These are phyloP conservation scores for Pythium phragmiticola DNA, from an alignment of 352 stramenopile genomes.

Conservation along the genomic window DNA sequence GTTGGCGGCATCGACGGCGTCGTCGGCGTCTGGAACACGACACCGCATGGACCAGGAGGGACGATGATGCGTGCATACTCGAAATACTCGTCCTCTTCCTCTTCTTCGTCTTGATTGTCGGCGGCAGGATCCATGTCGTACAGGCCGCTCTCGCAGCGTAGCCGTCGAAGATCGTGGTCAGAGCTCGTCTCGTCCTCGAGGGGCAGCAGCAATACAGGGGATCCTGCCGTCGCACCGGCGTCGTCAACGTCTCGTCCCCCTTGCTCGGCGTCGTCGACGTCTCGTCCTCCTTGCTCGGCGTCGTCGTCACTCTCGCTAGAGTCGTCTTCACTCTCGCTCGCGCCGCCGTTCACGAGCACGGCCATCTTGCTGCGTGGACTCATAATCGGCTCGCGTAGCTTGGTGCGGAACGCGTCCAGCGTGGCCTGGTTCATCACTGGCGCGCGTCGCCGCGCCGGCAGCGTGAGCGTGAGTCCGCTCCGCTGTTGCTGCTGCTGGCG, in stretches of 20 bases:
- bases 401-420: slow-evolving; percentile 64
- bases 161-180: slow-evolving; percentile 17
- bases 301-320: background rate
- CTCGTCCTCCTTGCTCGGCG: too few relatives aligned
- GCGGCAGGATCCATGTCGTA: slow-evolving; percentile 16
- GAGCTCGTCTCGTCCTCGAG: slow-evolving; percentile 9
- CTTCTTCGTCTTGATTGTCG: slow-evolving; percentile 23
- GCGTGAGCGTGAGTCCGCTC: background rate
- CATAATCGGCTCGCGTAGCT: slow-evolving; percentile 67
- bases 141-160: slow-evolving; percentile 20
- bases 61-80: slow-evolving; percentile 76
- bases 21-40: slow-evolving; percentile 62
- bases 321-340: slow-evolving; percentile 10
- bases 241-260: too few relatives aligned
- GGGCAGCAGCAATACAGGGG: background rate
- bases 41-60: slow-evolving; percentile 63
- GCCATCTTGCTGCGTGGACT: slow-evolving; percentile 70
- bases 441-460: slow-evolving; percentile 15
- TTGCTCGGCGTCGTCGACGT: background rate
- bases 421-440: slow-evolving; percentile 49
- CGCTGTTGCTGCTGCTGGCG: slow-evolving; percentile 16
- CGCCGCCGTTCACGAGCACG: slow-evolving; percentile 36
- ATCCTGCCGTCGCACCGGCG: too few relatives aligned
- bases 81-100: slow-evolving; percentile 66
- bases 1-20: slow-evolving; percentile 34